Percentiles rank a stretch among this genome's conserved stretches.
Conservation (phyloP, 2,329 filamentous ascomycete species). For the Calonectria fujianensis region DNA sequence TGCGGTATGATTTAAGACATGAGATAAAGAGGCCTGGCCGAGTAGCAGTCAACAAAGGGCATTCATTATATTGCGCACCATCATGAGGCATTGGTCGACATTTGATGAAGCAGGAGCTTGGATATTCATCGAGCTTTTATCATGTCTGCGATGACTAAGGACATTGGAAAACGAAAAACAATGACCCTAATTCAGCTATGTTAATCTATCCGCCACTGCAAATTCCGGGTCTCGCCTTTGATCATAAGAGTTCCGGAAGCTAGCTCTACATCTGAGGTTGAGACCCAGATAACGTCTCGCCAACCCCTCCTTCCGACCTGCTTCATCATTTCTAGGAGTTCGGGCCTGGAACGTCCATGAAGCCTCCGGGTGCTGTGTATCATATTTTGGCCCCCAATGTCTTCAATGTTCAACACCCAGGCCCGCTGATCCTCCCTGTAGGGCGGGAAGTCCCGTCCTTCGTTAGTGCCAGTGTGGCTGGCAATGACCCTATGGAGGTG, state of each 20-base stretch:
- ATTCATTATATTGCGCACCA: neutral
- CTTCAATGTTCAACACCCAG: constrained; percentile 15
- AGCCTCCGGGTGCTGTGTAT: constrained; percentile 25
- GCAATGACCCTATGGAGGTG: constrained; percentile 25
- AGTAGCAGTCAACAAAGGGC: neutral
- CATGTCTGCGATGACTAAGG: neutral
- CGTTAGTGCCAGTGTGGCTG: constrained; percentile 8
- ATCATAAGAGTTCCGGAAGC: constrained; percentile 24
- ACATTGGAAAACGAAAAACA: constrained; percentile 19
- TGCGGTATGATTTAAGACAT: constrained; percentile 73
- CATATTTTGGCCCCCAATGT: constrained; percentile 2
- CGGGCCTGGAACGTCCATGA: constrained; percentile 39
- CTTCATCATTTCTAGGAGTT: constrained; percentile 43
- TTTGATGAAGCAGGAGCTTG: neutral
- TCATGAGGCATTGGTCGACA: neutral
- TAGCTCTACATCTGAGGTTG: constrained; percentile 37
- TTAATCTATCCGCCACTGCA: constrained; percentile 8
- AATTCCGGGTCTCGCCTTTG: constrained; percentile 19
- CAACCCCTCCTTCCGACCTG: constrained; percentile 46
- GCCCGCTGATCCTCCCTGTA: constrained; percentile 3
- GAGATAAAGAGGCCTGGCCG: neutral
- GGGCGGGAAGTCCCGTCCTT: constrained; percentile 2
- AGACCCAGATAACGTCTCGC: constrained; percentile 55
- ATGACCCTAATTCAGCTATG: neutral
- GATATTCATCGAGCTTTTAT: neutral